Evolutionary conservation across 345 rosid species (phyloP).

Genomic region (Lepidium sativum): DNA sequence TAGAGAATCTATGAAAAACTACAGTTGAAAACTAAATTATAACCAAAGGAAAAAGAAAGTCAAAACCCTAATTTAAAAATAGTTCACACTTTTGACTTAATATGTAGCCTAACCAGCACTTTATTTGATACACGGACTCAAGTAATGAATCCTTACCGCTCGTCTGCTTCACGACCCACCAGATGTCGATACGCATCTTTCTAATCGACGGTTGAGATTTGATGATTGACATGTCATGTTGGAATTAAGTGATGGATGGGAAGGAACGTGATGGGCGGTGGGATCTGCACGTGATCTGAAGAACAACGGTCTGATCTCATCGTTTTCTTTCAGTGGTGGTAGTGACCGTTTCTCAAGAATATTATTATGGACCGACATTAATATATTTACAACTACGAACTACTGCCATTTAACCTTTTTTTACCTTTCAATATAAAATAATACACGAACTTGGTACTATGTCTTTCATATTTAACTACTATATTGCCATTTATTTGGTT

Average conservation of each 20-base stretch:
- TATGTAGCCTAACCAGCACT: too few relatives aligned
- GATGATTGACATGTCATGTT: constrained; percentile 2
- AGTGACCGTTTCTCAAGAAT: constrained; percentile 13
- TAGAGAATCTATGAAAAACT: background rate
- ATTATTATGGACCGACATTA: constrained; percentile 19
- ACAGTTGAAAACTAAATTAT: background rate
- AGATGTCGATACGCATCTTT: background rate
- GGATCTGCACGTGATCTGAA: constrained; percentile 27
- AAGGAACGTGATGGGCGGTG: constrained; percentile 24
- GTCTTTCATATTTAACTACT: background rate
- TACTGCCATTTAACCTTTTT: background rate
- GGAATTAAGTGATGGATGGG: constrained; percentile 3
- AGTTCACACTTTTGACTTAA: constrained; percentile 2
- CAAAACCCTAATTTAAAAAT: background rate
- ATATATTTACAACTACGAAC: background rate
- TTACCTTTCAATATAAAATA: too few relatives aligned
- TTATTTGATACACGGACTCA: background rate
- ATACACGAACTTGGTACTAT: background rate
- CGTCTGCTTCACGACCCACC: constrained; percentile 12
- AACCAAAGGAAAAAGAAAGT: background rate
- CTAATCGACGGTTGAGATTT: constrained; percentile 11
- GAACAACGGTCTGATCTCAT: constrained; percentile 22
- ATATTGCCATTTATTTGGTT: background rate
- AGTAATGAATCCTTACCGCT: background rate
- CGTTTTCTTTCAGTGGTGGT: constrained; percentile 11